Evolutionary conservation across 371 early-diverging fungal species (phyloP).

Genomic region (Mortierella sp.): DNA sequence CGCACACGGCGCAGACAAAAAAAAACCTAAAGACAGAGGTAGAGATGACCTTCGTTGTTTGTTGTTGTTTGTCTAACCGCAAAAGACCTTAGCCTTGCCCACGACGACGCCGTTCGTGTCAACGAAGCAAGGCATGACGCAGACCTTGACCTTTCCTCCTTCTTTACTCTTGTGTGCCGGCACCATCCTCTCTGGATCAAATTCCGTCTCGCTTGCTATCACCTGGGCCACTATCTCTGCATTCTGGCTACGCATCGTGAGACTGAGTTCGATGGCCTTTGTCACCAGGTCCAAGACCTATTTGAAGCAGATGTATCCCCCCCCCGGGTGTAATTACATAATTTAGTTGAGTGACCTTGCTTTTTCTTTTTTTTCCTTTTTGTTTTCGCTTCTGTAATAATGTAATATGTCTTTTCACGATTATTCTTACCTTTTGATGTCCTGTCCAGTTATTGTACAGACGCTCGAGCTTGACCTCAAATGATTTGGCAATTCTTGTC

Average conservation of each 20-base stretch:
- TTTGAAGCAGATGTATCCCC: no score
- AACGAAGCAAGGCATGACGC: slow-evolving; percentile 53
- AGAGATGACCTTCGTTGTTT: no score
- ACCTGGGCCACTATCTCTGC: slow-evolving; percentile 37
- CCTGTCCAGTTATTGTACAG: slow-evolving; percentile 54
- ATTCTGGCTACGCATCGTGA: slow-evolving; percentile 54
- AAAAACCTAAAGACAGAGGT: no score
- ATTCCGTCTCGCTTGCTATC: slow-evolving; percentile 28
- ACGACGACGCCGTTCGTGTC: slow-evolving; percentile 52
- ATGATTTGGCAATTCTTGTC: slow-evolving; percentile 23
- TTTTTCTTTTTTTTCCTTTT: no score
- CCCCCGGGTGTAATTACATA: no score
- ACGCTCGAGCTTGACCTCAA: slow-evolving; percentile 35
- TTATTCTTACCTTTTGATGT: slow-evolving; percentile 34
- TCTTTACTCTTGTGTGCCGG: slow-evolving; percentile 56
- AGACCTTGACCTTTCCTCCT: slow-evolving; percentile 52
- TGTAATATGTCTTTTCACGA: no score
- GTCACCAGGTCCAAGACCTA: slow-evolving; percentile 52
- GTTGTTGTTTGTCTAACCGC: slow-evolving; percentile 19
- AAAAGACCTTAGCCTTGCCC: slow-evolving; percentile 55
- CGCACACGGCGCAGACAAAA: no score
- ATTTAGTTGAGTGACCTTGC: no score
- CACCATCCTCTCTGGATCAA: slow-evolving; percentile 43
- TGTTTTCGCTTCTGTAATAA: no score
- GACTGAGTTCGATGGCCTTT: slow-evolving; percentile 45